Base-by-base conservation (phyloP, 257 asterid species). In the Rehmannia glutinosa region DNA sequence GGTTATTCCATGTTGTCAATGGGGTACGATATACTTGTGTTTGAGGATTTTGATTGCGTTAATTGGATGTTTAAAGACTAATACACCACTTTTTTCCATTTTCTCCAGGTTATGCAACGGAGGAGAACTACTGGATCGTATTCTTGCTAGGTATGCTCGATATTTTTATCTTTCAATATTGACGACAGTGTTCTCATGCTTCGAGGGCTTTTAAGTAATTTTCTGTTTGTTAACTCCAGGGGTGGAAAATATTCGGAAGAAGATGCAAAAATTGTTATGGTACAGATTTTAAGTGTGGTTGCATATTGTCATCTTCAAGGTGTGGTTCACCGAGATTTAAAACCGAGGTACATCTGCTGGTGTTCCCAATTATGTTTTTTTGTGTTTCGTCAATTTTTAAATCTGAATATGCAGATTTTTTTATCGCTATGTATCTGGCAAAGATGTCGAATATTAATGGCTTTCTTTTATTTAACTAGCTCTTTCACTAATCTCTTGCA, bases 221-320 rank as follows among this genome's bases (percentile, higher is more conserved):
- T 11, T 70, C 17, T 2, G 2, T 64, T 54, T 76, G 24, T 62
- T 61, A 38, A 63, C 21, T 50, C 41, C 63, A 87, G 91, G 76
- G 95, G 95, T 62, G 95, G 95, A 32, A 87, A 80, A 71, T 87
- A 74, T 65, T 59, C 84, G 0, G 91, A 87, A 75, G 87, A 87
- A 59, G 91, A 87, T 53, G 91, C 95, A 0, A 87, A 83, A 66
- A 41, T 63, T 13, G 83, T 87, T 58, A 80, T 87, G 81, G 72
- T 77, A 41, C 91, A 87, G 69, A 78, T 87, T 65, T 66, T 87
- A 49, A 84, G 80, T 27, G 87, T 82, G 6, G 78, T 66, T 53
- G 81, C 89, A 6, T 82, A 80, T 71, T 84, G 82, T 57, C 95
- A 87, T 80, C 91, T 84, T 59, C 95, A 87, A 80, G 95, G 95